Evolutionary conservation across 805 yeast genomes (phyloP).

Genomic region (Yarrowia phangngaensis): DNA sequence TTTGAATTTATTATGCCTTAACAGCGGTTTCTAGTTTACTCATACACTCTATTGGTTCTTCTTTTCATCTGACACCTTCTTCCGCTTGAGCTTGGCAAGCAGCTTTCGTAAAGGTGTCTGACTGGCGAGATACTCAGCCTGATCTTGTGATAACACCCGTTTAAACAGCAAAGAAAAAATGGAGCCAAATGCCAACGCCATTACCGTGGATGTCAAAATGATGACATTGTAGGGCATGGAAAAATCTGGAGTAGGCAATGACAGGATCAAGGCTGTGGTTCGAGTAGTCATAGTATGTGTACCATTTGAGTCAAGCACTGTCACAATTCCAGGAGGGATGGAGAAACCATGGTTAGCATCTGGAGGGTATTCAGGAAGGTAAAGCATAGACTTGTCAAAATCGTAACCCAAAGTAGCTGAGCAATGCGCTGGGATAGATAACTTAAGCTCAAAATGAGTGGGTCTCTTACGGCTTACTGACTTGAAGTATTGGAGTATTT

Average conservation of each 20-base stretch:
- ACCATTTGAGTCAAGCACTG: conserved; percentile 44
- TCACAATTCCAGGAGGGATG: conserved; percentile 81
- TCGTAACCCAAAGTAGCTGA: conserved; percentile 62
- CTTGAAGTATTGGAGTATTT: conserved; percentile 60
- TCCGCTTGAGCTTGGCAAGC: conserved; percentile 21
- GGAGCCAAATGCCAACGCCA: conserved; percentile 89
- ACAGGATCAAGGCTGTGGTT: conserved; percentile 79
- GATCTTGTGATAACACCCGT: conserved; percentile 69
- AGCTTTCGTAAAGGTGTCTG: conserved; percentile 21
- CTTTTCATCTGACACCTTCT: conserved; percentile 19
- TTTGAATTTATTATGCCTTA: too few relatives aligned
- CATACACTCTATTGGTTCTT: conserved; percentile 20
- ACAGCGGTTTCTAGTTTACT: too few relatives aligned
- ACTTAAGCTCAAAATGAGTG: conserved; percentile 68
- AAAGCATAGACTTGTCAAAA: conserved; percentile 81
- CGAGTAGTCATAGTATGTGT: conserved; percentile 41
- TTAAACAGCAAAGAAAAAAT: conserved; percentile 74
- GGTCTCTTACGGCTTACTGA: conserved; percentile 79
- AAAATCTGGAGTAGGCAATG: conserved; percentile 95
- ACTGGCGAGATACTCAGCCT: conserved; percentile 35
- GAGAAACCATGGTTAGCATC: conserved; percentile 98
- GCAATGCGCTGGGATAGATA: conserved; percentile 61
- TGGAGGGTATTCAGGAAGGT: conserved; percentile 94
- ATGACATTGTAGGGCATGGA: conserved; percentile 98
- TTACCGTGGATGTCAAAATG: conserved; percentile 84